Evolutionary conservation across 768 basidiomycete genomes (phyloP).

Genomic region (Calocybe indica): DNA sequence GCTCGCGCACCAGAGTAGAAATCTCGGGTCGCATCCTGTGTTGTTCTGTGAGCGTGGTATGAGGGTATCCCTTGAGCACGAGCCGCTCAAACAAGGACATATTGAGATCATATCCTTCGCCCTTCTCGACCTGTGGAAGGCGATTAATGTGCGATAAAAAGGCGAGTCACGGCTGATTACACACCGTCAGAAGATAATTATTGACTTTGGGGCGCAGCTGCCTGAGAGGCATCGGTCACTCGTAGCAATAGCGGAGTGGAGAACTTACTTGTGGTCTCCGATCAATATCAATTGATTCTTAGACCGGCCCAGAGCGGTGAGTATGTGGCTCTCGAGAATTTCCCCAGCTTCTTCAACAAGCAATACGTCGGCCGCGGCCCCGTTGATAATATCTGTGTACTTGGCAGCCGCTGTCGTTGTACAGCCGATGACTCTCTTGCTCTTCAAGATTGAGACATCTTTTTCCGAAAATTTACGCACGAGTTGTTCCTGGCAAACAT

Average conservation of each 20-base stretch:
- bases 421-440: conserved; percentile 56
- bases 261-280: conserved; percentile 63
- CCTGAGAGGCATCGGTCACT: conserved; percentile 23
- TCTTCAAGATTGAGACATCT: conserved; percentile 25
- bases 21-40: conserved; percentile 78
- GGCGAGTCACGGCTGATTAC: neutral
- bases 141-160: conserved; percentile 38
- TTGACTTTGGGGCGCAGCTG: conserved; percentile 72
- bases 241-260: neutral
- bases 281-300: conserved; percentile 58
- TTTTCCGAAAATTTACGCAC: conserved; percentile 28
- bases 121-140: conserved; percentile 54
- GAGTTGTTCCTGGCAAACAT: conserved; percentile 30
- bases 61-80: conserved; percentile 56
- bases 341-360: conserved; percentile 73
- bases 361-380: conserved; percentile 42
- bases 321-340: conserved; percentile 60
- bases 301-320: conserved; percentile 45
- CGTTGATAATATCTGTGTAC: conserved; percentile 40
- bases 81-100: conserved; percentile 65
- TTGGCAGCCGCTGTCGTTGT: conserved; percentile 70
- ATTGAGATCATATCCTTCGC: conserved; percentile 62
- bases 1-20: conserved; percentile 48
- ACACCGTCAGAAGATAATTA: conserved; percentile 48
- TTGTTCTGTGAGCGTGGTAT: conserved; percentile 47